Evolutionary conservation across 495 filamentous ascomycete genomes (phyloP).

Genomic region (Lindgomyces ingoldianus): DNA sequence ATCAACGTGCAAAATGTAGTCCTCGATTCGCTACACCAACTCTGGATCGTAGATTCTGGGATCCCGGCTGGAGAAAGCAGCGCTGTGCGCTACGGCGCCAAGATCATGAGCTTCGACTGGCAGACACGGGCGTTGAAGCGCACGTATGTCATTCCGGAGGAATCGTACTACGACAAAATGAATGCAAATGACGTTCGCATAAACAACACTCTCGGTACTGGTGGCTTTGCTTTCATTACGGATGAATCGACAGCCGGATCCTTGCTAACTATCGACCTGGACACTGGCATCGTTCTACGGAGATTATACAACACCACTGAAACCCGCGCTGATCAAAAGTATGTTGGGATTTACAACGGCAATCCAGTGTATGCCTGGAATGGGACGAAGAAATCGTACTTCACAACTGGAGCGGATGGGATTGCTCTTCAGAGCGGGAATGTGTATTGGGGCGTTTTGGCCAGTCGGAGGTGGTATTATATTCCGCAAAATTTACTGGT

Average conservation of each 20-base stretch:
- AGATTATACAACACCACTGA: constrained; percentile 38
- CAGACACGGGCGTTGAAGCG: constrained; percentile 29
- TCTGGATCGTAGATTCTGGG: constrained; percentile 40
- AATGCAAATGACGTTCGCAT: constrained; percentile 41
- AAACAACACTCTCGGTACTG: constrained; percentile 39
- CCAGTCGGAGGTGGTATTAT: constrained; percentile 36
- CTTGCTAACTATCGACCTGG: constrained; percentile 35
- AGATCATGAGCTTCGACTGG: constrained; percentile 41
- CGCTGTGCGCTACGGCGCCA: constrained; percentile 32
- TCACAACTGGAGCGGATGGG: constrained; percentile 35
- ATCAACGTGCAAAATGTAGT: constrained; percentile 43
- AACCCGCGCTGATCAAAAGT: constrained; percentile 31
- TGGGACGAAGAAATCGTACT: constrained; percentile 33
- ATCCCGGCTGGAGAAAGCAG: constrained; percentile 21
- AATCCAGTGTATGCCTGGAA: constrained; percentile 39
- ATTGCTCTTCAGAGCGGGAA: constrained; percentile 39
- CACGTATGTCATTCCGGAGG: constrained; percentile 32
- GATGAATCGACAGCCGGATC: constrained; percentile 37
- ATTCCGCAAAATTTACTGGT: constrained; percentile 32
- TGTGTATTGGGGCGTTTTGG: constrained; percentile 40
- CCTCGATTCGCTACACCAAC: constrained; percentile 32
- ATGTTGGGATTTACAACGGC: constrained; percentile 40
- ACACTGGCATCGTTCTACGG: constrained; percentile 28
- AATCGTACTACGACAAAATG: constrained; percentile 24
- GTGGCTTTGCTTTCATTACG: constrained; percentile 39